Evolutionary conservation across 768 basidiomycete genomes (phyloP).

Genomic region (Lyophyllum atratum): DNA sequence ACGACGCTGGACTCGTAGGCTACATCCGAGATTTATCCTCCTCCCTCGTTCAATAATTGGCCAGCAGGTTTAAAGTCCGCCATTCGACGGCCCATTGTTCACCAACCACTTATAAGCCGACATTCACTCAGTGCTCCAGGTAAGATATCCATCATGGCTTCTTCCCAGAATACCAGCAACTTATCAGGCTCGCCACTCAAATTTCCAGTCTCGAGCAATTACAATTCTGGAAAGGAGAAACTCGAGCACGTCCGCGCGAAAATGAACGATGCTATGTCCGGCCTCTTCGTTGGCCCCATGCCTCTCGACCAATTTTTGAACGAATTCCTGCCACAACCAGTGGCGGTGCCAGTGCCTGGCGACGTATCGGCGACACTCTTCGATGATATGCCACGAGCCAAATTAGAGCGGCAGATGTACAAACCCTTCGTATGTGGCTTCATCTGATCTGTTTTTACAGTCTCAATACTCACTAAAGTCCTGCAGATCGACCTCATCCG

Average conservation of each 20-base stretch:
- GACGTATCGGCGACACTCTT: background rate
- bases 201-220: background rate
- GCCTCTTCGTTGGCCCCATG: slow-evolving; percentile 9
- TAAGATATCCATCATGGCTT: background rate
- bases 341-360: background rate
- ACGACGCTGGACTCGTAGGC: background rate
- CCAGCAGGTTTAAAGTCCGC: background rate
- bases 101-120: background rate
- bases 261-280: background rate
- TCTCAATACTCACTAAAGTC: background rate
- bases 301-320: slow-evolving; percentile 1
- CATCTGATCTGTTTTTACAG: background rate
- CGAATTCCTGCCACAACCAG: background rate
- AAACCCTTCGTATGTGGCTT: slow-evolving; percentile 1
- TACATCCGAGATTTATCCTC: background rate
- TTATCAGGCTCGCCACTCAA: background rate
- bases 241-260: background rate
- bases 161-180: background rate
- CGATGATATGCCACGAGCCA: background rate
- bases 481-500: slow-evolving; percentile 4
- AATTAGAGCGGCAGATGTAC: background rate
- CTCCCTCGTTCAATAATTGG: background rate
- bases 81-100: background rate
- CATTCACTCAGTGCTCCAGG: slow-evolving; percentile 17
- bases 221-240: background rate